Conservation (phyloP, 495 filamentous ascomycete species). For the Daldinia bambusicola region DNA sequence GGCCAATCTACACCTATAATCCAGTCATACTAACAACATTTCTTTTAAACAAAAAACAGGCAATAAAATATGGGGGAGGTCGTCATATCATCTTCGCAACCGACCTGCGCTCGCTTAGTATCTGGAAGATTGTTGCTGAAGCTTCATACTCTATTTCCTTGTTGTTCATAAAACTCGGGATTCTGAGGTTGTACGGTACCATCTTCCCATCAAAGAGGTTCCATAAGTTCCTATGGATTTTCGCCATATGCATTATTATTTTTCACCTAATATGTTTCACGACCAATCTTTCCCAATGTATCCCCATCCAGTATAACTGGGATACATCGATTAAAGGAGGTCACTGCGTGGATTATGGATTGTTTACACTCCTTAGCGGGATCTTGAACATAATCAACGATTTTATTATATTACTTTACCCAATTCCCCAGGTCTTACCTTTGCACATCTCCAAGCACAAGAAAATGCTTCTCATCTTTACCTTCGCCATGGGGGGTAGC, state of each 20-base stretch:
- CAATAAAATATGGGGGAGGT: slow-evolving; percentile 25
- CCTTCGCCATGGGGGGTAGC: slow-evolving; percentile 25
- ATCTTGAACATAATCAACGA: slow-evolving; percentile 31
- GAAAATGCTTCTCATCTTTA: slow-evolving; percentile 15
- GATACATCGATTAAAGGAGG: not conserved
- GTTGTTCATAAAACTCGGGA: slow-evolving; percentile 28
- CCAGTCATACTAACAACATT: too few relatives aligned
- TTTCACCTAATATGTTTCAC: slow-evolving; percentile 24
- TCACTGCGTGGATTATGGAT: slow-evolving; percentile 20
- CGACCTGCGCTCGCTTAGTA: slow-evolving; percentile 15
- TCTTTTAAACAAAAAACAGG: not conserved
- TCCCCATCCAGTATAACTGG: slow-evolving; percentile 26
- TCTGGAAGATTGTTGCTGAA: slow-evolving; percentile 25
- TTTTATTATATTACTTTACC: slow-evolving; percentile 18
- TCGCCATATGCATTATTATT: slow-evolving; percentile 4
- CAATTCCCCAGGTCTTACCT: slow-evolving; percentile 20
- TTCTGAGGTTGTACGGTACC: slow-evolving; percentile 22
- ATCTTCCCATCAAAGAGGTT: slow-evolving; percentile 16
- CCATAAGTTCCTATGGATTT: slow-evolving; percentile 17
- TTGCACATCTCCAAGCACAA: slow-evolving; percentile 6
- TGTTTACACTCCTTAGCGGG: slow-evolving; percentile 25
- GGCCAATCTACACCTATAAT: not conserved
- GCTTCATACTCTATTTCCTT: slow-evolving; percentile 16
- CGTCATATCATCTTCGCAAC: slow-evolving; percentile 19
- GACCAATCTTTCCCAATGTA: slow-evolving; percentile 27